phyloP scores from a whole-genome alignment of 257 asterid genomes.

The Ocimum tenuiflorum region DNA sequence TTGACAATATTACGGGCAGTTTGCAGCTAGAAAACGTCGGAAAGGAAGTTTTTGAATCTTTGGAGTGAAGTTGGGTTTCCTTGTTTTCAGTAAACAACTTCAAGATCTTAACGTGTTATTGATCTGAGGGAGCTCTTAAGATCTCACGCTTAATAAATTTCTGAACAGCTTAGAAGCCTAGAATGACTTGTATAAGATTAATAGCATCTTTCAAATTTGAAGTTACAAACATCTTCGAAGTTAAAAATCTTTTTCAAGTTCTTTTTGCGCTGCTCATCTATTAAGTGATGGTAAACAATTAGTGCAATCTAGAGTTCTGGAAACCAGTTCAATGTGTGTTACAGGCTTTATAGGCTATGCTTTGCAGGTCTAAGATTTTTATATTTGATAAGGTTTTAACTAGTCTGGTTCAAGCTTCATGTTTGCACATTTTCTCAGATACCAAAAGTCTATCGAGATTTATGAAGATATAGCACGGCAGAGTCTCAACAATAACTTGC shows the following conservation, averaged over 20 bases:
- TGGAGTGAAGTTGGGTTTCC: neutral
- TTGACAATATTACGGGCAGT: neutral
- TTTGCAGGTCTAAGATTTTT: conserved; percentile 2
- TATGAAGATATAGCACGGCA: conserved; percentile 88
- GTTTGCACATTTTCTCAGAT: conserved; percentile 39
- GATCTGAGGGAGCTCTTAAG: neutral
- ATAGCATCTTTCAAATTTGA: neutral
- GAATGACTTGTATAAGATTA: neutral
- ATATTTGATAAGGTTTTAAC: neutral
- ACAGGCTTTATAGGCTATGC: neutral
- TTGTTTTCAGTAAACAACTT: neutral
- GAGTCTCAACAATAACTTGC: conserved; percentile 72
- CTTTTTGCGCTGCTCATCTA: neutral
- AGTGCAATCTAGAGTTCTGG: neutral
- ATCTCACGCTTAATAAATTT: no score
- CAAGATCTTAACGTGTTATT: neutral
- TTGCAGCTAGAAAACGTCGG: neutral
- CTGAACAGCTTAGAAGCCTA: neutral
- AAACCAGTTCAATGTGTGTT: neutral
- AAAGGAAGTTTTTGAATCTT: neutral
- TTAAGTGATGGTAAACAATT: neutral
- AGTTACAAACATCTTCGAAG: no score
- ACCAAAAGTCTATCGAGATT: conserved; percentile 78
- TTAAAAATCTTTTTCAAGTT: neutral
- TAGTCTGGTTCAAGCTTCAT: conserved; percentile 15